These are phyloP conservation scores for Fusarium sp. DNA, from an alignment of 2,329 filamentous ascomycete species.

Conservation along the genomic window DNA sequence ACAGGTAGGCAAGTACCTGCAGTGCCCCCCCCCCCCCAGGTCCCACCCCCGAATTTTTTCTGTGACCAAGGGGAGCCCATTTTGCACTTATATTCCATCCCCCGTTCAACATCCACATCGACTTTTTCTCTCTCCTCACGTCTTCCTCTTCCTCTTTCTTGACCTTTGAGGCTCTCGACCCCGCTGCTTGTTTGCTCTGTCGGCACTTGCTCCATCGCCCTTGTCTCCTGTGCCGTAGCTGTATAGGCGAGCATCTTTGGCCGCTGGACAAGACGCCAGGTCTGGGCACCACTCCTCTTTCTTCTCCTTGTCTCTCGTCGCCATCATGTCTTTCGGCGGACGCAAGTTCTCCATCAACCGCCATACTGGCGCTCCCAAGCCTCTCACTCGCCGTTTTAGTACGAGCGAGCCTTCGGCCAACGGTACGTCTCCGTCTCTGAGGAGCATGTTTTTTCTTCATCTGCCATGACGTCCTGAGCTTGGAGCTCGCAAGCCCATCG, in stretches of 20 bases:
- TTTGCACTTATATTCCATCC: conserved; percentile 41
- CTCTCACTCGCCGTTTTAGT: conserved; percentile 64
- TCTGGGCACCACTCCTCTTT: conserved; percentile 5
- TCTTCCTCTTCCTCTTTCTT: conserved; percentile 7
- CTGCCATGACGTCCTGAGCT: not conserved
- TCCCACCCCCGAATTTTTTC: conserved; percentile 34
- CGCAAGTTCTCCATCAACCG: conserved; percentile 75
- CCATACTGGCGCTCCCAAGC: conserved; percentile 68
- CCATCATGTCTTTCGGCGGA: conserved; percentile 59
- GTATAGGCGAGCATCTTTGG: conserved; percentile 6
- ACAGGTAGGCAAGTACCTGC: conserved; percentile 4
- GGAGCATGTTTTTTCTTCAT: not conserved
- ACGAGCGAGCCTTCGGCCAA: conserved; percentile 64
- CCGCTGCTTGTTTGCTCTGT: conserved; percentile 14
- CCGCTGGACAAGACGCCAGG: conserved; percentile 26
- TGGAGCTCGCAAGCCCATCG: not conserved
- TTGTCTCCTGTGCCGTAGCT: conserved; percentile 3
- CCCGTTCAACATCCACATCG: conserved; percentile 32
- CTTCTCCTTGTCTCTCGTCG: not conserved
- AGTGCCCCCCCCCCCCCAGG: not conserved
- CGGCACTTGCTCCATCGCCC: not conserved
- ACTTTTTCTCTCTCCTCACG: conserved; percentile 19
- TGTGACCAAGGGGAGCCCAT: conserved; percentile 22
- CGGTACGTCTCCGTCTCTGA: conserved; percentile 54
- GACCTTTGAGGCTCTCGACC: conserved; percentile 12